Evolutionary conservation across 1,284 basidiomycete species (phyloP), one percentile per base, ranked within the genome.

Genomic region (Tylopilus sp.): DNA sequence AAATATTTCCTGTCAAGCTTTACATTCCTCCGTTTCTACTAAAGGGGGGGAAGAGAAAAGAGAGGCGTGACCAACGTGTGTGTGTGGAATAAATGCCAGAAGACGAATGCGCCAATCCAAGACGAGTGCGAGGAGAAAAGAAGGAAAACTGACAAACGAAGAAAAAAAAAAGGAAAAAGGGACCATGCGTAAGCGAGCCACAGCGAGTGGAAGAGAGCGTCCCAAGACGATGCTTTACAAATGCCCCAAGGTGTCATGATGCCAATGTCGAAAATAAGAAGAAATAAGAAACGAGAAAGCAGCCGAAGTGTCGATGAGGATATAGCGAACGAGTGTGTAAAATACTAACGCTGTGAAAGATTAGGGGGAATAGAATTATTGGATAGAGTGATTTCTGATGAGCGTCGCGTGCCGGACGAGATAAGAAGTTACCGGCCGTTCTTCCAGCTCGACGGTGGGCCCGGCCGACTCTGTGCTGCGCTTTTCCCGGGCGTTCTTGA

Each of bases 361-460:
- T 44, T 30, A 56, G 18, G 21, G 26, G 34, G 54, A 53, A 46
- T 40, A 35, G 19, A 8, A 21, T 38, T 18, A 41, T 34, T 28
- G 25, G 56, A 42, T n/a, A n/a, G 51, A 52, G 23, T 28, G 59
- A 47, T 37, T 33, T n/a, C 35, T 25, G 25, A 10, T 30, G 44
- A 44, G 7, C 9, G 19, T 42, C 28, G 13, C 29, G 7, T 23
- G 34, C 11, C 15, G n/a, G n/a, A n/a, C n/a, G n/a, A n/a, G n/a
- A 9, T 33, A 28, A 19, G 19, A 31, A 11, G 9, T 52, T 39
- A 65, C 28, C 58, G 62, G 3, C 49, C 21, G 19, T 9, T 67
- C 60, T 69, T 66, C 64, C 67, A 69, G 44, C 64, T 66, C 34
- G 64, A 66, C 3, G 64, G 64, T 21, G 64, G 64, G 12, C 61